Evolutionary conservation across 2,329 filamentous ascomycete species (phyloP), one percentile per base, ranked within the genome.

Genomic region (Cladosporium sp.): DNA sequence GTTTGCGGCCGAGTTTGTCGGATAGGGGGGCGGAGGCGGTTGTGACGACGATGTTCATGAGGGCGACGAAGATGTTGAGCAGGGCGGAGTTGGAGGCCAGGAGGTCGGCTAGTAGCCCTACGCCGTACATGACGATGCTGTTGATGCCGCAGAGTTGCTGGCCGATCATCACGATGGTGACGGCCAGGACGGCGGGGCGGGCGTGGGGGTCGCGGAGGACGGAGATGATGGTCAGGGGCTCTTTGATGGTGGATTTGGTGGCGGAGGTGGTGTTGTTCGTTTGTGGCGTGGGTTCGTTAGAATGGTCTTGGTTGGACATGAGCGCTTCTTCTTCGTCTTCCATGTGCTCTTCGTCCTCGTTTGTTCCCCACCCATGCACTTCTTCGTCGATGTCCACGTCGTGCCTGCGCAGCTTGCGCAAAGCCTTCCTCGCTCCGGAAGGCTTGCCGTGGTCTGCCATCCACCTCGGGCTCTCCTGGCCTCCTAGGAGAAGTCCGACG

Each of bases 91-190:
- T 89, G 41, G 89, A 82, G 3, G 89, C 86, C 0, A 99, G 80
- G 1, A 97, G 79, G 56, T 84, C 83, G 27, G 86, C 83, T 12
- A 99, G 80, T 1, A 99, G 82, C 1, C 88, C 90, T 5, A 97
- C 93, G 2, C 91, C 95, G 70, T 99, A 99, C 91, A 99, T 96
- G 70, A 97, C 87, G 64, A 97, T 92, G 52, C 87, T 92, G 78
- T 99, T 97, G 73, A 97, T 92, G 56, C 73, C 92, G 52, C 88
- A 92, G 32, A 96, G 77, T 68, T 99, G 93, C 67, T 97, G 93
- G 1, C 88, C 86, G 52, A 91, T 78, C 91, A 97, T 96, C 64
- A 95, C 84, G 58, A 89, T 83, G 83, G 96, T 93, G 59, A 95
- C 85, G 1, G 89, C 90, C 11, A 95, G 80, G 3, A 95, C 88